These are phyloP conservation scores for Metschnikowia gelsemii DNA, from an alignment of 805 yeast genomes.

Conservation along the genomic window DNA sequence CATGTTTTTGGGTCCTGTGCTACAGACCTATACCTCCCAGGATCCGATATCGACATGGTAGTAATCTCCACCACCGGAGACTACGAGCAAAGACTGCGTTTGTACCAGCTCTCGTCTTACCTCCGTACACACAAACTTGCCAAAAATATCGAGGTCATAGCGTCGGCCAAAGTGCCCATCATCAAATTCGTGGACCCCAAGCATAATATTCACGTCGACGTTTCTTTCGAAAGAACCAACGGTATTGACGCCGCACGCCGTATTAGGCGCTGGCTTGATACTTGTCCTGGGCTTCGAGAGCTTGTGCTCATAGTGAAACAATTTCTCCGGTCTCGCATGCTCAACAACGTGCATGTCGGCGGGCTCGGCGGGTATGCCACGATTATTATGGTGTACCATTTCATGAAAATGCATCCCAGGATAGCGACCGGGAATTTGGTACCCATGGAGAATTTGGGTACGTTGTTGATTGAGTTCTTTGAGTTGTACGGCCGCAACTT, in stretches of 20 bases:
- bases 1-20: conserved; percentile 94
- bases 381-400: conserved; percentile 81
- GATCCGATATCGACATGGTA: conserved; percentile 95
- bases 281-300: conserved; percentile 79
- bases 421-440: conserved; percentile 63
- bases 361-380: conserved; percentile 94
- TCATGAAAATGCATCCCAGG: conserved; percentile 77
- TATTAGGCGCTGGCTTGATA: conserved; percentile 70
- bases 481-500: conserved; percentile 89
- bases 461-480: conserved; percentile 83
- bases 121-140: conserved; percentile 64
- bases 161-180: conserved; percentile 91
- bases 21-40: conserved; percentile 88
- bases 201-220: conserved; percentile 75
- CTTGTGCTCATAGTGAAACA: conserved; percentile 81
- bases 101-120: conserved; percentile 72
- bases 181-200: conserved; percentile 80
- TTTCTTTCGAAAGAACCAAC: conserved; percentile 82
- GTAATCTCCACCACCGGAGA: conserved; percentile 61
- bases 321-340: conserved; percentile 70
- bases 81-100: conserved; percentile 59
- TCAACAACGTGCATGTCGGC: conserved; percentile 88
- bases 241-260: conserved; percentile 81
- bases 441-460: conserved; percentile 77
- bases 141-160: conserved; percentile 74